Evolutionary conservation across 2,329 filamentous ascomycete species (phyloP).

Genomic region (Neofusicoccum umdonicola): DNA sequence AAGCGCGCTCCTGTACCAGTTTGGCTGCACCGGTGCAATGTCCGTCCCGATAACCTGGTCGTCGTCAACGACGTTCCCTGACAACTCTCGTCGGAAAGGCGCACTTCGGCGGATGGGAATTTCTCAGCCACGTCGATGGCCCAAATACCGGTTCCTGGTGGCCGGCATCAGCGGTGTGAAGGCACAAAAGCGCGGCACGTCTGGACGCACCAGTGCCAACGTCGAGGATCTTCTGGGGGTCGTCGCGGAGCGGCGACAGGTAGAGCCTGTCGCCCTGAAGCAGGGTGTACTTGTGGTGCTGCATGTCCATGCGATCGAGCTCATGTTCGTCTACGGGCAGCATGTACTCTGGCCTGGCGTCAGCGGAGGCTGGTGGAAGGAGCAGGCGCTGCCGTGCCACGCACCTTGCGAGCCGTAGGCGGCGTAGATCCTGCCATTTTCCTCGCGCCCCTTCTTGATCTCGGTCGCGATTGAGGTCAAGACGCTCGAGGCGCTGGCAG

Average conservation of each 20-base stretch:
- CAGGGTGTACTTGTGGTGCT: constrained; percentile 41
- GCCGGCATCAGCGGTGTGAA: background rate
- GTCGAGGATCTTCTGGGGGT: constrained; percentile 19
- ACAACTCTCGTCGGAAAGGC: no score
- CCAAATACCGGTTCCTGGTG: constrained; percentile 17
- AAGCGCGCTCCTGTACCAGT: background rate
- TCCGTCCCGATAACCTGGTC: constrained; percentile 12
- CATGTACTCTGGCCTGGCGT: constrained; percentile 1
- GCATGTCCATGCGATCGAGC: constrained; percentile 35
- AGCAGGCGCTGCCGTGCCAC: background rate
- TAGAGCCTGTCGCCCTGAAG: constrained; percentile 35
- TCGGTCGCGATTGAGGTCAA: constrained; percentile 12
- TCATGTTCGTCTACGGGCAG: constrained; percentile 8
- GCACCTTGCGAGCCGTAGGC: constrained; percentile 9
- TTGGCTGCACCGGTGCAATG: constrained; percentile 29
- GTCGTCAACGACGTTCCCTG: background rate
- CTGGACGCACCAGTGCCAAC: constrained; percentile 16
- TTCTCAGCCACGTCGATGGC: constrained; percentile 18
- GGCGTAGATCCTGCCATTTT: constrained; percentile 14
- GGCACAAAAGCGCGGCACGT: no score
- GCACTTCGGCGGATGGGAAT: constrained; percentile 12
- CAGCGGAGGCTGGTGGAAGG: background rate
- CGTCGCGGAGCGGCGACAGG: constrained; percentile 29
- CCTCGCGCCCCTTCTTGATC: constrained; percentile 10
- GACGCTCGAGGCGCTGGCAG: constrained; percentile 1